phyloP scores from a whole-genome alignment of 106 monocot species.

The Dendrobium huoshanense region DNA sequence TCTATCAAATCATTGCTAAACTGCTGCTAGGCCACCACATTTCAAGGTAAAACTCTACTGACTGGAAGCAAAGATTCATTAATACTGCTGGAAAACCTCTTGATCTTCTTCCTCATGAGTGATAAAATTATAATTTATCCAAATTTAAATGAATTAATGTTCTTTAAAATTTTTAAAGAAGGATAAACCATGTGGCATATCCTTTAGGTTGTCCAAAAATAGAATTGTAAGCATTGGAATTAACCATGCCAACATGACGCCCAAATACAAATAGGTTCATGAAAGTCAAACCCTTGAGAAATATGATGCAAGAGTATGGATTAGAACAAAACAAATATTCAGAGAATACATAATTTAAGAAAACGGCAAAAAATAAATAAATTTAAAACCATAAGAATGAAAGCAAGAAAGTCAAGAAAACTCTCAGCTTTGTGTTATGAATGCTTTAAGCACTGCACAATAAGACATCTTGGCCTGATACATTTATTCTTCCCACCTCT shows the following conservation, averaged over 20 bases:
- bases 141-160: not conserved
- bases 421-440: not conserved
- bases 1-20: too few relatives aligned
- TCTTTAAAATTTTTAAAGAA: not conserved
- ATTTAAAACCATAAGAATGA: not conserved
- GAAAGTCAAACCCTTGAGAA: not conserved
- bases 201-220: not conserved
- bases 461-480: not conserved
- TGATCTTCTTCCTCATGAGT: not conserved
- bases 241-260: not conserved
- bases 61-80: not conserved
- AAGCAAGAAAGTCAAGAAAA: not conserved
- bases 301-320: not conserved
- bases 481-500: slow-evolving; percentile 41
- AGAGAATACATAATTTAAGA: not conserved
- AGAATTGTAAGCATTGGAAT: not conserved
- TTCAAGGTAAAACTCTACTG: not conserved
- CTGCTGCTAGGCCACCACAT: too few relatives aligned
- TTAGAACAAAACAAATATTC: not conserved
- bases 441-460: not conserved
- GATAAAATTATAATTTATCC: not conserved
- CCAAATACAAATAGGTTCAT: not conserved
- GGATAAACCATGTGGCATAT: not conserved
- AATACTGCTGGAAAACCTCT: not conserved
- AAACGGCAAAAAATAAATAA: not conserved